Base-by-base conservation (phyloP, 2,329 filamentous ascomycete genomes). In the Mycosphaerella arachidis region DNA sequence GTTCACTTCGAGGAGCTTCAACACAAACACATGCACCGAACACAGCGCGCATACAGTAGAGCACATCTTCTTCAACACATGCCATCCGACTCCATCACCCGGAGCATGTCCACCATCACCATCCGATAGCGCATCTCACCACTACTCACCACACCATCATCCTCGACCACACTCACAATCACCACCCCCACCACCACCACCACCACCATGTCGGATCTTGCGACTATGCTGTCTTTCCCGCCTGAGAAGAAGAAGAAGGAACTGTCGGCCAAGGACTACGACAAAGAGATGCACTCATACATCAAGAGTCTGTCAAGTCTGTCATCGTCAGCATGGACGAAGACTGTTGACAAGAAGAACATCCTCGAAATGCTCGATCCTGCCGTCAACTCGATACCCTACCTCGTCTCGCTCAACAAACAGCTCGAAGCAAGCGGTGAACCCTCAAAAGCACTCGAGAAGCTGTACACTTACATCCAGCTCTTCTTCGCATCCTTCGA, bases 331-430 rank as follows among this genome's bases (percentile, higher is more conserved):
- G 63, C 70, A 48, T 77, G 71, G 69, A 60, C 68, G 30, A 77
- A 76, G 64, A 67, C 68, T 33, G 70, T 76, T 33, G 75, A 76
- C 50, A 68, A 72, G 59, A 71, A 78, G 60, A 75, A 76, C 66
- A 56, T 78, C 16, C 68, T 79, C 50, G 70, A 75, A 72, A 65
- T 79, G 35, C 74, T 86, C 59, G 78, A 87, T 66, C 85, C 86
- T 20, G 72, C 79, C 7, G 72, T 78, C 43, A 84, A 88, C 70
- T 82, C 83, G 18, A 78, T 88, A 62, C 77, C 83, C 8, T 88
- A 86, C 72, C 74, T 85, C 53, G 80, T 78, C 62, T 76, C 82
- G 51, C 76, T 89, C 40, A 72, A 78, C 51, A 76, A 78, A 3
- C 64, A 70, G 46, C 61, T 65, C 13, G 55, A 64, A 33, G 60